phyloP scores from a whole-genome alignment of 371 early-diverging fungal species.

The Mortierella sp. region DNA sequence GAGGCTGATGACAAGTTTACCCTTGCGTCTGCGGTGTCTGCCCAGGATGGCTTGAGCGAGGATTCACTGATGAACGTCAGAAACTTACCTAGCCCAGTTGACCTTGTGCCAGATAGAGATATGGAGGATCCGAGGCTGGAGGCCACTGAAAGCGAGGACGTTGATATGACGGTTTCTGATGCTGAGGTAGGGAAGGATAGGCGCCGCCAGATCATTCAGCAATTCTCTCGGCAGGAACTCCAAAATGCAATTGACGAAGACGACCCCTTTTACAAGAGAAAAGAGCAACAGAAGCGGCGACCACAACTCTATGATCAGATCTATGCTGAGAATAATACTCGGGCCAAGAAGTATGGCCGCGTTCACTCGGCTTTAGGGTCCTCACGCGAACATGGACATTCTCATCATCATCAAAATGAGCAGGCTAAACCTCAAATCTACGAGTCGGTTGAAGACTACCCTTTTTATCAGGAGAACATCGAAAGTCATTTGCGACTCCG shows the following conservation, averaged over 20 bases:
- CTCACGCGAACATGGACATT: conserved; percentile 7
- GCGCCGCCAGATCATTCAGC: conserved; percentile 25
- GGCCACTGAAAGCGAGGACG: conserved; percentile 30
- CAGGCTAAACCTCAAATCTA: conserved; percentile 59
- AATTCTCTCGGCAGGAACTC: conserved; percentile 42
- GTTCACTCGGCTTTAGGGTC: conserved; percentile 59
- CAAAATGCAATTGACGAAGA: conserved; percentile 54
- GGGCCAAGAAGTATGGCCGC: conserved; percentile 65
- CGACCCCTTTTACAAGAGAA: conserved; percentile 60
- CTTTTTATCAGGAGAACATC: conserved; percentile 69
- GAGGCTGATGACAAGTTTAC: conserved; percentile 7
- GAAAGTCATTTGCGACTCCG: conserved; percentile 53
- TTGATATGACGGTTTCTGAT: conserved; percentile 23
- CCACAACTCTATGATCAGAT: conserved; percentile 62
- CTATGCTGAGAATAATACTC: conserved; percentile 68
- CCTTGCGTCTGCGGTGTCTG: not conserved
- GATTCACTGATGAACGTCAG: conserved; percentile 2
- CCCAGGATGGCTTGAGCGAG: not conserved
- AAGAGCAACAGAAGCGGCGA: conserved; percentile 34
- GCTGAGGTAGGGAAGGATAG: conserved; percentile 19
- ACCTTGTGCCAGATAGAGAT: conserved; percentile 30
- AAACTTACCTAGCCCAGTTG: conserved; percentile 13
- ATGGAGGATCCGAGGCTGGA: conserved; percentile 18
- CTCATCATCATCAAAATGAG: conserved; percentile 60
- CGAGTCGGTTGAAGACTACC: conserved; percentile 67